A percentile compares a stretch with the other conserved stretches of the same genome.
phyloP scores from a whole-genome alignment of 1,139 yeast genomes.

The Diutina sp. region DNA sequence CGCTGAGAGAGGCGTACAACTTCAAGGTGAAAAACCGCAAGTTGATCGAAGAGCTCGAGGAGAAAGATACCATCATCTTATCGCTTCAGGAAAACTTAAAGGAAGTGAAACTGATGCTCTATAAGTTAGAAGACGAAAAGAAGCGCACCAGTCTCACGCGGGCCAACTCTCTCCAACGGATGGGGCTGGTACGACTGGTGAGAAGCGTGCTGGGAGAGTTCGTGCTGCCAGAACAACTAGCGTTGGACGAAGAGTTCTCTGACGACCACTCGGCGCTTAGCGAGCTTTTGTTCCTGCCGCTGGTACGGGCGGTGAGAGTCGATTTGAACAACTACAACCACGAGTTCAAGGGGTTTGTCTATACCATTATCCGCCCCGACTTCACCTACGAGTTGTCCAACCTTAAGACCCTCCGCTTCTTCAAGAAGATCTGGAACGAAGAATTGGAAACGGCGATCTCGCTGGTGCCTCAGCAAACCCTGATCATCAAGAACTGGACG shows the following conservation, averaged over 20 bases:
- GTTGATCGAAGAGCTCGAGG: conserved; percentile 46
- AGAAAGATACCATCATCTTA: conserved; percentile 57
- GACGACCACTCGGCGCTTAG: not conserved
- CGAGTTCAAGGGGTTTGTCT: conserved; percentile 28
- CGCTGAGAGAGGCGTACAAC: conserved; percentile 45
- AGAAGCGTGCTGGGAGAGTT: not conserved
- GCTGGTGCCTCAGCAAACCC: conserved; percentile 20
- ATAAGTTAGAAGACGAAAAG: conserved; percentile 19
- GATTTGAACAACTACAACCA: conserved; percentile 35
- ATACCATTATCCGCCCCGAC: conserved; percentile 19
- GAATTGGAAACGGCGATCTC: conserved; percentile 59
- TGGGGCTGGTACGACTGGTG: not conserved
- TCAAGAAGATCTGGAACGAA: conserved; percentile 53
- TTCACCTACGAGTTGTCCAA: conserved; percentile 25
- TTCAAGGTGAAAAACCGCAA: conserved; percentile 23
- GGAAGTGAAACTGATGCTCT: conserved; percentile 45
- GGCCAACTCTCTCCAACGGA: conserved; percentile 4
- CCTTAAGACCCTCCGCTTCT: conserved; percentile 45
- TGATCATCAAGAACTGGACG: conserved; percentile 31
- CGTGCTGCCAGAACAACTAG: conserved; percentile 4
- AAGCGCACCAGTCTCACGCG: conserved; percentile 9
- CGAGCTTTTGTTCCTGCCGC: conserved; percentile 36
- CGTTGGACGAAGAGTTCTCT: conserved; percentile 4
- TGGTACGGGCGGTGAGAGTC: conserved; percentile 42
- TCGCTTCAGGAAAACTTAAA: conserved; percentile 56